Conservation (phyloP, 495 filamentous ascomycete genomes). For the Clavariopsis aquatica region DNA sequence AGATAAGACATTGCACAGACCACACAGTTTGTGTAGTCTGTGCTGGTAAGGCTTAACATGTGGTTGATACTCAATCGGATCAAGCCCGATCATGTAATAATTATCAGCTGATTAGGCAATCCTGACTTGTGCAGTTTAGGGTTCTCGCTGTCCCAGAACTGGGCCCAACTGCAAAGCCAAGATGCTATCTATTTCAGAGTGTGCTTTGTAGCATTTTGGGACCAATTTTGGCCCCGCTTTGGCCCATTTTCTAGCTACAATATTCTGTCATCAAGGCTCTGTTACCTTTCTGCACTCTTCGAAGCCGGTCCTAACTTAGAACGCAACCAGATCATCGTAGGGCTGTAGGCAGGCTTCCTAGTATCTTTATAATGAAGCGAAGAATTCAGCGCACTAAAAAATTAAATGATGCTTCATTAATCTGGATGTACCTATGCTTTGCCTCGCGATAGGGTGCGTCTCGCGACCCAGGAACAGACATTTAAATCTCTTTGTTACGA, state of each 20-base stretch:
- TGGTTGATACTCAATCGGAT: not conserved
- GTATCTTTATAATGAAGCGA: too few species aligned
- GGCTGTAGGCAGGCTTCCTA: slow-evolving; percentile 4
- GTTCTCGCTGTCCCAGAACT: too few species aligned
- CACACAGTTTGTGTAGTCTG: not conserved
- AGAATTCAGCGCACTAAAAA: too few species aligned
- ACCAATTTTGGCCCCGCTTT: slow-evolving; percentile 5
- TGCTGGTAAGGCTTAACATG: not conserved
- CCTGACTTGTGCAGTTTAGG: too few species aligned
- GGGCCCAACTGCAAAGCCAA: slow-evolving; percentile 1
- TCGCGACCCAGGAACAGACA: too few species aligned
- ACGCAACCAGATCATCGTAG: not conserved
- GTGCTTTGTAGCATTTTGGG: slow-evolving; percentile 7
- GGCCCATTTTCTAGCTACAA: not conserved
- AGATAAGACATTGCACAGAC: not conserved
- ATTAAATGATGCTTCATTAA: too few species aligned
- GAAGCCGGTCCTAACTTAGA: too few species aligned
- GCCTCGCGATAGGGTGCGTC: too few species aligned
- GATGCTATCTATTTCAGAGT: not conserved
- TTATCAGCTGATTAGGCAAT: too few species aligned
- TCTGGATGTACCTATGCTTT: too few species aligned
- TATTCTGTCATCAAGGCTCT: not conserved
- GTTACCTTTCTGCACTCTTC: not conserved
- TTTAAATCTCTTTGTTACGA: slow-evolving; percentile 21
- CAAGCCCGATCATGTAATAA: too few species aligned